Conservation (phyloP, 2,329 filamentous ascomycete species). For the Pyricularia sp. region DNA sequence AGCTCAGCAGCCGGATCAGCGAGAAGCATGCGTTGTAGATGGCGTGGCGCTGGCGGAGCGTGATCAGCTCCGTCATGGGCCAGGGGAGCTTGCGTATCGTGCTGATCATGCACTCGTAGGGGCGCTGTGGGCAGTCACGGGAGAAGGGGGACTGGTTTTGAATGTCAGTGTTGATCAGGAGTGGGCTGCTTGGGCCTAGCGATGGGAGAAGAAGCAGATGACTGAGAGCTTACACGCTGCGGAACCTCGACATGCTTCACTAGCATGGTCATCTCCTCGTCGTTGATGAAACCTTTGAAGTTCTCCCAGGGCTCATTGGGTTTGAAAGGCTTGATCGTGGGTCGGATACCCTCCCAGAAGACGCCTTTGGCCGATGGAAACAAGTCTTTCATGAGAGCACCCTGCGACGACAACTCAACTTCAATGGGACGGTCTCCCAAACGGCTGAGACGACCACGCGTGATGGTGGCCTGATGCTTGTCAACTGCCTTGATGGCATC, state of each 20-base stretch:
- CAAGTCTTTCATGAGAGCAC: conserved; percentile 44
- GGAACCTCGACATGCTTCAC: conserved; percentile 50
- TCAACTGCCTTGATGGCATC: conserved; percentile 42
- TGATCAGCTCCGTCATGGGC: conserved; percentile 43
- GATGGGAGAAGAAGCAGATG: neutral
- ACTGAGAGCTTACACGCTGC: conserved; percentile 37
- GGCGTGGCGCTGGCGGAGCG: conserved; percentile 39
- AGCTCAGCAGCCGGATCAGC: conserved; percentile 32
- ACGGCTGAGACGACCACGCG: conserved; percentile 28
- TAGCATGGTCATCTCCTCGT: conserved; percentile 51
- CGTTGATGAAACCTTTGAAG: conserved; percentile 47
- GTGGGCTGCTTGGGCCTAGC: neutral
- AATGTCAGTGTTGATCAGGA: conserved; percentile 4
- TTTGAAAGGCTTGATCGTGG: conserved; percentile 24
- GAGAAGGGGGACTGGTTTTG: conserved; percentile 41
- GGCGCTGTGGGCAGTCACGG: conserved; percentile 47
- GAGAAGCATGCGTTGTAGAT: conserved; percentile 37
- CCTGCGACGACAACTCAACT: conserved; percentile 42
- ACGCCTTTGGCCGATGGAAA: conserved; percentile 46
- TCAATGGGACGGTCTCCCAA: conserved; percentile 46
- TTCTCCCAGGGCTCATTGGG: conserved; percentile 30
- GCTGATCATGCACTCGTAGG: conserved; percentile 53
- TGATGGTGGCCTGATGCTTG: conserved; percentile 26
- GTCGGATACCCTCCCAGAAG: conserved; percentile 36
- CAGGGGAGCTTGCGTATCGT: conserved; percentile 51